These are phyloP conservation scores for Dactylellina leptospora DNA, from an alignment of 2,329 filamentous ascomycete genomes.

Conservation along the genomic window DNA sequence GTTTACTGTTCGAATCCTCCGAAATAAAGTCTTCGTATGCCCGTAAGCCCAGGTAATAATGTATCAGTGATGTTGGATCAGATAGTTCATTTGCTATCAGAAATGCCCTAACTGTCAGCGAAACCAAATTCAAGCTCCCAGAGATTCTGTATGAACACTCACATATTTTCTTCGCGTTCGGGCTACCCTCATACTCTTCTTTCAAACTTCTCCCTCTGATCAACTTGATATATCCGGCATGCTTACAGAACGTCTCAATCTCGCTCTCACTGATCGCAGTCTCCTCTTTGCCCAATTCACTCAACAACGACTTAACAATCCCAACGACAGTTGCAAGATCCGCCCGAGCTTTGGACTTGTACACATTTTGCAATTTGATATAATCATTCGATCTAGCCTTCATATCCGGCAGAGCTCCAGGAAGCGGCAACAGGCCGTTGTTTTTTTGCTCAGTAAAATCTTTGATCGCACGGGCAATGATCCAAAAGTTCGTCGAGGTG, in stretches of 20 bases:
- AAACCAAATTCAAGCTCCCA: conserved; percentile 1
- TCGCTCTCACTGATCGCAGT: conserved; percentile 71
- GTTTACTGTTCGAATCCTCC: conserved; percentile 15
- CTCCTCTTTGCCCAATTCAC: conserved; percentile 63
- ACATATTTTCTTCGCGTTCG: conserved; percentile 62
- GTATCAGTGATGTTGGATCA: conserved; percentile 69
- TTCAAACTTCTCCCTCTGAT: conserved; percentile 72
- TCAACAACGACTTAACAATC: conserved; percentile 65
- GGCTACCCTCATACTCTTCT: conserved; percentile 59
- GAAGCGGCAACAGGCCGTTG: conserved; percentile 78
- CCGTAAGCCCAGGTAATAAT: conserved; percentile 73
- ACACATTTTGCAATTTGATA: conserved; percentile 87
- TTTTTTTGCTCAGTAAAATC: conserved; percentile 69
- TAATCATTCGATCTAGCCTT: conserved; percentile 92
- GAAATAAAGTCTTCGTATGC: conserved; percentile 56
- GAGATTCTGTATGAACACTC: conserved; percentile 65
- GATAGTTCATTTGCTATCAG: conserved; percentile 44
- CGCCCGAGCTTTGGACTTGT: conserved; percentile 73
- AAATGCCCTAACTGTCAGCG: too few species aligned
- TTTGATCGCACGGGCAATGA: conserved; percentile 81
- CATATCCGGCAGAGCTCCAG: conserved; percentile 93
- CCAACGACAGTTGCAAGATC: conserved; percentile 79
- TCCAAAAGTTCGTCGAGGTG: conserved; percentile 78
- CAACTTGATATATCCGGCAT: conserved; percentile 89
- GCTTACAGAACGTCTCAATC: conserved; percentile 93